Base-by-base conservation (phyloP, 805 yeast species). In the Candida maris region DNA sequence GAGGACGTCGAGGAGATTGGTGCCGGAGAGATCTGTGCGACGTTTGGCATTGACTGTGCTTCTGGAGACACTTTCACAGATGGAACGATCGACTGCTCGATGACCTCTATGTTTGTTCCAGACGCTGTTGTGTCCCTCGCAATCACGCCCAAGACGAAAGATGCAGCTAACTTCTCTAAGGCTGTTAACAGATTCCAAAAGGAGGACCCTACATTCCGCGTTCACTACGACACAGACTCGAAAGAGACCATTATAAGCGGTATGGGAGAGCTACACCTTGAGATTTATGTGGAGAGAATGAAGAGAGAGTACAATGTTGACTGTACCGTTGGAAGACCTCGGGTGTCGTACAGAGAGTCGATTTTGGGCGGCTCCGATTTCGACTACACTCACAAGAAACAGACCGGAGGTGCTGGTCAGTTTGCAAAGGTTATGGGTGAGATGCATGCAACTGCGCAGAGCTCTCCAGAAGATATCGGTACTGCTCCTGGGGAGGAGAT, bases 361-460 rank as follows among this genome's bases (percentile, higher is more conserved):
- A 79, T 91, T 48, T 68, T 84, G 24, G 60, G 73, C 2, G 68
- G 85, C 27, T 73, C 91, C 20, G 71, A 78, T 10, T 91, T 93
- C 57, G 97, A 93, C 61, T 87, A 82, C 68, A 83, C 96, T 19
- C 97, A 91, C 72, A 93, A 93, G 76, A 91, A 88, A 61, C 99
- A 93, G 71, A 77, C 91, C 57, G 99, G 99, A 65, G 99, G 99
- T 77, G 95, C 97, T 48, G 99, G 99, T 68, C 99, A 93, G 72
- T 93, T 80, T 60, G 98, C 96, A 65, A 81, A 89, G 69, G 96
- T 91, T 56, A 83, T 88, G 64, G 97, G 99, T 60, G 74, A 70
- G 39, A 61, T 89, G 66, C 64, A 56, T 35, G 59, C 65, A 19
- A 51, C 62, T 22, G 30, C 71, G 5, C 79, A 88, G 37, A 58